Evolutionary conservation across 495 filamentous ascomycete genomes (phyloP), one percentile per base, ranked within the genome.

Genomic region (Trichoderma virens): DNA sequence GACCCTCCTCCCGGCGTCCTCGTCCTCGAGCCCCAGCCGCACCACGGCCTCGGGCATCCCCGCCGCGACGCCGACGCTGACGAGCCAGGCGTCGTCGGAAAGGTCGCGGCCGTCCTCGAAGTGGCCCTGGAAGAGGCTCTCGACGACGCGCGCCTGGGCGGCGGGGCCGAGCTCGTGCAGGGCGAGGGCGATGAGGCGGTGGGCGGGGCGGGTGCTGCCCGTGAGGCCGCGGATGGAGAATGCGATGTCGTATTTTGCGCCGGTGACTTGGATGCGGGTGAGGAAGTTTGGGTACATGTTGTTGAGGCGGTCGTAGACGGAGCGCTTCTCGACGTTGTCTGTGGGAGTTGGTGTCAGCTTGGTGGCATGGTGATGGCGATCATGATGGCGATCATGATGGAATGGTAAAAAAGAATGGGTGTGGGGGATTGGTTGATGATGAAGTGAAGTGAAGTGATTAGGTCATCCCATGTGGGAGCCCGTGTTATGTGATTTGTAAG

Each of bases 41-140:
- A 85, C 84, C 59, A 83, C 85, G 4, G 67, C 71, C 64, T 80
- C 76, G 23, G 82, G 83, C 2, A 75, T 66, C 7, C 72, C 74
- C 1, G 84, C 85, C 63, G 75, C 76, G 3, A 83, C 76, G 6
- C 78, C 89, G 4, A 84, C 80, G 31, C 79, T 72, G 4, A 81
- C 56, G 60, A 96, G 78, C 30, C 87, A 81, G 2, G 74, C 76
- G 28, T 73, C 75, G 70, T 83, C 80, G 0, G 90, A 93, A 47
- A 93, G 85, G 69, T 97, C 92, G 67, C 81, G 76, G 70, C 87
- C 86, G 3, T 85, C 78, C 71, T 91, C 86, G 67, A 94, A 93
- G 69, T 90, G 88, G 6, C 79, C 81, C 27, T 70, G 72, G 75
- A 91, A 90, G 20, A 94, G 72, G 66, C 85, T 78, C 68, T 88